Base-by-base conservation (phyloP, 2,329 filamentous ascomycete species). In the Ceratocystis harringtonii region DNA sequence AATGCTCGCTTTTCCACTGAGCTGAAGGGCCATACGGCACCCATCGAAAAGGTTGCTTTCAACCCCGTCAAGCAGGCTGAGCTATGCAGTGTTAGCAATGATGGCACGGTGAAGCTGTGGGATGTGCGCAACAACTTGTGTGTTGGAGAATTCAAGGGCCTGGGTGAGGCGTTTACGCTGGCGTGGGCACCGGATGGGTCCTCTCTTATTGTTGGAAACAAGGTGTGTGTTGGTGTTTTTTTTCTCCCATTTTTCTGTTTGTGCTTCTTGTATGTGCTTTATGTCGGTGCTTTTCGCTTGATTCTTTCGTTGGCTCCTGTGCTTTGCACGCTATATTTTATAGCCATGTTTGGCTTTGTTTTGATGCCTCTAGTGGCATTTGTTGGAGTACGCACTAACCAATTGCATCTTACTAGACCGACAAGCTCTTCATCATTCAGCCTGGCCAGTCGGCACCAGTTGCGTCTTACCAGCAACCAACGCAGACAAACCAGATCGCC, bases 91-190 rank as follows among this genome's bases (percentile, higher is more conserved):
- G 81, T 89, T 64, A 88, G 86, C 69, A 81, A 78, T 57, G 89
- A 92, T 72, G 89, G 89, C 1, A 82, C 86, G 41, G 84, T 89
- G 68, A 84, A 87, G 72, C 84, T 92, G 70, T 92, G 89, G 89
- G 89, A 92, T 71, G 87, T 91, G 12, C 79, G 88, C 70, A 87
- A 81, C 67, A 89, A 88, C 72, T 80, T 81, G 1, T 85, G 85
- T 70, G 80, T 87, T 68, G 88, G 87, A 63, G 86, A 89, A 72
- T 80, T 89, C 48, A 85, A 82, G 69, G 81, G 80, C 3, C 77
- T 86, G 58, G 86, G 84, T 6, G 82, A 84, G 69, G 84, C 88
- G 2, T 85, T 89, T 70, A 87, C 85, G 10, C 76, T 92, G 66
- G 84, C 82, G 0, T 92, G 89, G 89, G 81, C 81, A 41, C 88